Base-by-base conservation (phyloP, 2,329 filamentous ascomycete species). In the Calcarisporium arbuscula region DNA sequence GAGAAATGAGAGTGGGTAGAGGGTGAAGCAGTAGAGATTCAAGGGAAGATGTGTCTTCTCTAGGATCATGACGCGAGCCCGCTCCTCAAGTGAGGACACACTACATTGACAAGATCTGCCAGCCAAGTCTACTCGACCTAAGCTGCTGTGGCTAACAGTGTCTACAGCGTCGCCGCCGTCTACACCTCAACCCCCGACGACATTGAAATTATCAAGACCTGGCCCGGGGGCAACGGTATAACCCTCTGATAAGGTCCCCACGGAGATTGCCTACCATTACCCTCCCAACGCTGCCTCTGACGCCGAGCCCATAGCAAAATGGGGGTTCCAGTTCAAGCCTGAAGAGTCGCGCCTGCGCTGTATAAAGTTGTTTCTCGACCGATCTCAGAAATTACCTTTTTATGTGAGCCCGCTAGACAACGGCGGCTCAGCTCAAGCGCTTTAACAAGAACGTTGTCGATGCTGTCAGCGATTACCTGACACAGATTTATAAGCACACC, bases 201-300 rank as follows among this genome's bases (percentile, higher is more conserved):
- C 55, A 69, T 89, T 38, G 82, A 88, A 53, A 85, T 88, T 49
- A 87, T 89, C 64, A 88, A 87, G 64, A 82, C 76, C 11, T 90
- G 85, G 85, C 84, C 85, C 1, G 85, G 85, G 18, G 82, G 82
- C 19, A 88, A 89, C 52, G 83, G 83, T 49, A 86, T 89, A 60
- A 88, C 85, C n/a, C n/a, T 87, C 82, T 22, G 84, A 90, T 65
- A 90, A 90, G 65, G 84, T 89, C 3, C 84, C 85, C 2, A 87
- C 83, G 11, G 84, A 89, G 56, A 81, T 89, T 35, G 80, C 82
- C 44, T 78, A 78, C 47, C 68, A 72, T 39, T 57, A 63, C 20
- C 34, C 52, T 9, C 29, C 52, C 37, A 49, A 50, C 34, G 42
- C 49, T 7, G 23, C 47, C 3, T 40, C 50, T 15, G 65, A 55